Conservation (phyloP, 441 rosid genomes). For the Iberis amara region DNA sequence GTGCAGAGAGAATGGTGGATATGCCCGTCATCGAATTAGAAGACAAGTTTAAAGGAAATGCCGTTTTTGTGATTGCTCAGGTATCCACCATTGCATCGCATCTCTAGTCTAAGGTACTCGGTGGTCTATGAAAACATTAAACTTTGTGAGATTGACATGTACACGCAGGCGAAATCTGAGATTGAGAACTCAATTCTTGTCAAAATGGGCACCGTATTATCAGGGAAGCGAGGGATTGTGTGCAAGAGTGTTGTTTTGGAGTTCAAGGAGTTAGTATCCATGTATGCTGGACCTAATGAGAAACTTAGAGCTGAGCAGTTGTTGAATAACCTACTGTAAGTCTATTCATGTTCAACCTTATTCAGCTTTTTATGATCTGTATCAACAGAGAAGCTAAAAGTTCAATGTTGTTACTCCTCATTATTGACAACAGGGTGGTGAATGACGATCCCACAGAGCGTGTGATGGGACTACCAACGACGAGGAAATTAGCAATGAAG, state of each 20-base stretch:
- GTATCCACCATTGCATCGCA: constrained; percentile 26
- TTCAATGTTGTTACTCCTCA: not conserved
- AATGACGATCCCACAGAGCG: constrained; percentile 72
- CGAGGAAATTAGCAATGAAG: constrained; percentile 79
- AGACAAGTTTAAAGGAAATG: constrained; percentile 70
- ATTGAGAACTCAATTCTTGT: constrained; percentile 50
- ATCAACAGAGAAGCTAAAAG: constrained; percentile 3
- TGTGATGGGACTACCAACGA: constrained; percentile 63
- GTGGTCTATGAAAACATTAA: not conserved
- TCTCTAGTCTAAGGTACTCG: too few relatives aligned
- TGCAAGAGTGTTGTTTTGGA: constrained; percentile 65
- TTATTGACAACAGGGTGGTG: constrained; percentile 48
- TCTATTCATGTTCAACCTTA: not conserved
- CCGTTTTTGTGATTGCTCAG: constrained; percentile 73
- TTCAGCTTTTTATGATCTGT: not conserved
- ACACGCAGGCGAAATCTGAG: constrained; percentile 63
- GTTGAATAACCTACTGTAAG: constrained; percentile 55
- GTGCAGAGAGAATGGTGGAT: constrained; percentile 48
- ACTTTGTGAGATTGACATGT: not conserved
- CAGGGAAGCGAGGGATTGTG: constrained; percentile 62
- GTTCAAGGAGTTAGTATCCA: constrained; percentile 63
- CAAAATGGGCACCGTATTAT: constrained; percentile 39
- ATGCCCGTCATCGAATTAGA: constrained; percentile 44
- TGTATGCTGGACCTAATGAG: constrained; percentile 82
- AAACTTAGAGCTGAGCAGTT: constrained; percentile 58